These are phyloP conservation scores for Zalerion maritima DNA, from an alignment of 495 filamentous ascomycete genomes.

Conservation along the genomic window DNA sequence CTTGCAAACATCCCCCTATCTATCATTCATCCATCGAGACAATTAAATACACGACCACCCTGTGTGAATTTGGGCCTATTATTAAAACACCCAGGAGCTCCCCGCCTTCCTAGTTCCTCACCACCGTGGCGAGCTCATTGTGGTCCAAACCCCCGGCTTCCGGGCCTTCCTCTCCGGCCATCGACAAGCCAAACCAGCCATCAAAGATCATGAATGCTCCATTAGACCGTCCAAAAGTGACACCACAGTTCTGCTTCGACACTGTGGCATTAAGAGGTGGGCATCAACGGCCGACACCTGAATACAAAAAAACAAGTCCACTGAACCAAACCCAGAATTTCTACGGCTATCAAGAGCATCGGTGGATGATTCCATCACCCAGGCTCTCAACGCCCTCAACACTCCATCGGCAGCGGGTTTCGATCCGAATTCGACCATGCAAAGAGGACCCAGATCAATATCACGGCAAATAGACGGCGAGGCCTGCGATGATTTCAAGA, in stretches of 20 bases:
- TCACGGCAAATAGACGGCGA: constrained; percentile 39
- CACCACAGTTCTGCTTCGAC: constrained; percentile 88
- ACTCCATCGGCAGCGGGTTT: constrained; percentile 60
- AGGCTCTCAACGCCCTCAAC: constrained; percentile 81
- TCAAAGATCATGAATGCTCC: constrained; percentile 46
- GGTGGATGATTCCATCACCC: constrained; percentile 85
- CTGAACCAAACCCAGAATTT: constrained; percentile 52
- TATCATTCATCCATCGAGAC: too few species aligned
- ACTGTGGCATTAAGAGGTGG: constrained; percentile 70
- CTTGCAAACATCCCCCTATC: too few species aligned
- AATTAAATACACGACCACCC: too few species aligned
- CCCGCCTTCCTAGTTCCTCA: too few species aligned
- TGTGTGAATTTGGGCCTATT: too few species aligned
- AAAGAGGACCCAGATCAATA: constrained; percentile 34
- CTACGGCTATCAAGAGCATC: constrained; percentile 72
- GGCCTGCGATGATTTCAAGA: constrained; percentile 57
- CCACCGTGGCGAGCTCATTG: constrained; percentile 34
- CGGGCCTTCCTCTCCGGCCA: constrained; percentile 6
- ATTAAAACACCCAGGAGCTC: too few species aligned
- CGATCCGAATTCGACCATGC: constrained; percentile 62
- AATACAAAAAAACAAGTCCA: neutral
- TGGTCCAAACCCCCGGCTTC: constrained; percentile 28
- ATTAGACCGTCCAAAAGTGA: constrained; percentile 47
- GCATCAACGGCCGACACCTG: neutral
- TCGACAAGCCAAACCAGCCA: constrained; percentile 3